Percentiles rank a stretch among this genome's conserved stretches.
Evolutionary conservation across 495 filamentous ascomycete genomes (phyloP).

Genomic region (Trichoderma orchidacearum): DNA sequence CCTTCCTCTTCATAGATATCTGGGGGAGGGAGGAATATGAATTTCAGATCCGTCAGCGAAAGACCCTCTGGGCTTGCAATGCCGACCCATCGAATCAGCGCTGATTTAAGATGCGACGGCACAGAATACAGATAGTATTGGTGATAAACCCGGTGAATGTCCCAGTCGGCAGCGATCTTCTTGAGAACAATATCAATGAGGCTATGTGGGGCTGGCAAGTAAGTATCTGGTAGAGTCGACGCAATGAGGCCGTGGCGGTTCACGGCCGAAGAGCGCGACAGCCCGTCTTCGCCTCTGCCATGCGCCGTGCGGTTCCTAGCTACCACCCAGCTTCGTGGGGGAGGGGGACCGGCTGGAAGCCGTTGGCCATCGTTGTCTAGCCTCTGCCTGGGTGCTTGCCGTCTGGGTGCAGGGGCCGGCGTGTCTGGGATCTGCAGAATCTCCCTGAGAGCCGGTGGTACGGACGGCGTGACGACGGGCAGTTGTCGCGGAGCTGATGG

Average conservation of each 20-base stretch:
- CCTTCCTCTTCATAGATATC: constrained; percentile 11
- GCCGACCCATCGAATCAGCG: constrained; percentile 50
- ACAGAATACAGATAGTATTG: constrained; percentile 50
- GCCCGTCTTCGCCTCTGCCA: background rate
- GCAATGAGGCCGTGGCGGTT: background rate
- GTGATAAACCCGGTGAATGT: constrained; percentile 51
- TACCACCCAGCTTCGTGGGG: constrained; percentile 56
- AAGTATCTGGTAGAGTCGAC: constrained; percentile 17
- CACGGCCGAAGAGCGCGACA: background rate
- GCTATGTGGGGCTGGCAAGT: constrained; percentile 27
- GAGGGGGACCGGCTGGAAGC: constrained; percentile 49
- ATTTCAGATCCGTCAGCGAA: constrained; percentile 24
- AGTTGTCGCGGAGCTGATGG: constrained; percentile 8
- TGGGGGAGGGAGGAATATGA: constrained; percentile 19
- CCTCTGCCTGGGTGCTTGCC: constrained; percentile 21
- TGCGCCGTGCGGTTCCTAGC: background rate
- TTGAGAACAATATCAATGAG: constrained; percentile 46
- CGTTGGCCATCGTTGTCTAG: constrained; percentile 28
- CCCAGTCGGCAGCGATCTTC: constrained; percentile 54
- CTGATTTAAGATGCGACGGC: constrained; percentile 44
- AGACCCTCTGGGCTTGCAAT: constrained; percentile 33
- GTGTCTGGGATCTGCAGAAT: constrained; percentile 61
- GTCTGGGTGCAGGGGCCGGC: constrained; percentile 50
- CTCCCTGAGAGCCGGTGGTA: constrained; percentile 36
- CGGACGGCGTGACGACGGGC: constrained; percentile 18